A percentile compares a stretch with the other conserved stretches of the same genome.
Conservation (phyloP, 2,329 filamentous ascomycete genomes). For the Cadophora malorum region DNA sequence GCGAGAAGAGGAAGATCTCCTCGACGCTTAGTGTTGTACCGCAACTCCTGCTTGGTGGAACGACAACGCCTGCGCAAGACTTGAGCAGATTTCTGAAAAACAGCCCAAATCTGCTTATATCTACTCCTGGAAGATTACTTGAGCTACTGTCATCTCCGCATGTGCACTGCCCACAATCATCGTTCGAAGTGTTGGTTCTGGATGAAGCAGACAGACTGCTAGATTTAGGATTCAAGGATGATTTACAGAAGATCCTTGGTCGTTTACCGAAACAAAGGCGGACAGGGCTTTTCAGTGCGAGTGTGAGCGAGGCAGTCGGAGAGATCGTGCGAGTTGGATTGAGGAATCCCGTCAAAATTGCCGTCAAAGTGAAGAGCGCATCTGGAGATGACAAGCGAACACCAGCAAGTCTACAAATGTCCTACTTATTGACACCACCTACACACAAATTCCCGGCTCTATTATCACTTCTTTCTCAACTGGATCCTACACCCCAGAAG, state of each 20-base stretch:
- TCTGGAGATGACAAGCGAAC: constrained; percentile 84
- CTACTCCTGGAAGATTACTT: constrained; percentile 86
- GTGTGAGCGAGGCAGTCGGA: constrained; percentile 92
- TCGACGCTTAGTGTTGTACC: constrained; percentile 70
- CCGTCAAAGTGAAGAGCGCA: constrained; percentile 86
- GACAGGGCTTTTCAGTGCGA: constrained; percentile 93
- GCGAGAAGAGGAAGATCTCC: constrained; percentile 57
- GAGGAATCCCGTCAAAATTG: constrained; percentile 92
- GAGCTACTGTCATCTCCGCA: constrained; percentile 86
- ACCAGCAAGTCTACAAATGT: constrained; percentile 91
- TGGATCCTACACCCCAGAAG: constrained; percentile 80
- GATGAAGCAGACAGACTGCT: constrained; percentile 94
- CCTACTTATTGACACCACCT: constrained; percentile 77
- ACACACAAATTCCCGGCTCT: constrained; percentile 82
- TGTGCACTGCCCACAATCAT: constrained; percentile 85
- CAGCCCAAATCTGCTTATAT: constrained; percentile 88
- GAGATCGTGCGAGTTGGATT: constrained; percentile 92
- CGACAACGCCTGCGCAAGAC: constrained; percentile 82
- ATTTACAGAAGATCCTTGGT: constrained; percentile 83
- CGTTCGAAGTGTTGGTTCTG: constrained; percentile 89
- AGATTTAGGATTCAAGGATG: constrained; percentile 92
- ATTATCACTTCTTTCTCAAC: constrained; percentile 69
- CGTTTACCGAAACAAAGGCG: constrained; percentile 90
- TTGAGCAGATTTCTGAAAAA: constrained; percentile 82
- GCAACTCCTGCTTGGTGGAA: constrained; percentile 86